A percentile compares a stretch with the other conserved stretches of the same genome.
These are phyloP conservation scores for Exsudoporus frostii DNA, from an alignment of 768 basidiomycete genomes.

Conservation along the genomic window DNA sequence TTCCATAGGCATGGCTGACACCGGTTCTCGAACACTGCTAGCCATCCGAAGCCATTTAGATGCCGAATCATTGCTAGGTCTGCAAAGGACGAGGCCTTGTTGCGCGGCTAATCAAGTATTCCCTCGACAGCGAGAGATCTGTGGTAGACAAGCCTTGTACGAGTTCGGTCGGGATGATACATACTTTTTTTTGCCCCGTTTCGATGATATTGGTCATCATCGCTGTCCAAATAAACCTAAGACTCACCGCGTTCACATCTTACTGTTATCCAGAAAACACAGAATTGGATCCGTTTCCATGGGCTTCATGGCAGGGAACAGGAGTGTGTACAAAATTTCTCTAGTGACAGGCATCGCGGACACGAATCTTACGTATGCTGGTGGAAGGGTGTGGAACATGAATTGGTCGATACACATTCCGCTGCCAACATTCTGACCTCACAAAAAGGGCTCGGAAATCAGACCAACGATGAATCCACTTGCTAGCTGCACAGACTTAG, in stretches of 20 bases:
- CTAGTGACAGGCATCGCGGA: too few relatives aligned
- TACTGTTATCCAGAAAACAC: slow-evolving; percentile 23
- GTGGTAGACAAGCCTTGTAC: too few relatives aligned
- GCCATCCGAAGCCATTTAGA: slow-evolving; percentile 54
- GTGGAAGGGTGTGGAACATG: too few relatives aligned
- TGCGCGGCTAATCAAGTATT: background rate
- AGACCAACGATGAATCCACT: too few relatives aligned
- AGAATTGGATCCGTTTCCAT: slow-evolving; percentile 45
- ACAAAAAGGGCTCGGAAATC: too few relatives aligned
- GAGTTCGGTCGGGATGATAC: too few relatives aligned
- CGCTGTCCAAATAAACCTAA: slow-evolving; percentile 14
- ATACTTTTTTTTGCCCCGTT: background rate
- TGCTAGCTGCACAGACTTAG: too few relatives aligned
- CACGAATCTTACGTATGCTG: too few relatives aligned
- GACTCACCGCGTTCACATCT: slow-evolving; percentile 22
- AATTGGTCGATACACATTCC: too few relatives aligned
- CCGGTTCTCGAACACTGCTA: background rate
- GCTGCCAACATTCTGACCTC: too few relatives aligned
- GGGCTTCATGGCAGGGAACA: slow-evolving; percentile 77
- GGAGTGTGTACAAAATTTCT: too few relatives aligned
- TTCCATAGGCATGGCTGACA: background rate
- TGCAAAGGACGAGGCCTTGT: slow-evolving; percentile 32
- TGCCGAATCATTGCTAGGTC: slow-evolving; percentile 55
- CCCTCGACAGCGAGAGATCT: too few relatives aligned
- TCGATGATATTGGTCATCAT: background rate